Base-by-base conservation (phyloP, 2,329 filamentous ascomycete species). In the Reticulascus tulasneorum region DNA sequence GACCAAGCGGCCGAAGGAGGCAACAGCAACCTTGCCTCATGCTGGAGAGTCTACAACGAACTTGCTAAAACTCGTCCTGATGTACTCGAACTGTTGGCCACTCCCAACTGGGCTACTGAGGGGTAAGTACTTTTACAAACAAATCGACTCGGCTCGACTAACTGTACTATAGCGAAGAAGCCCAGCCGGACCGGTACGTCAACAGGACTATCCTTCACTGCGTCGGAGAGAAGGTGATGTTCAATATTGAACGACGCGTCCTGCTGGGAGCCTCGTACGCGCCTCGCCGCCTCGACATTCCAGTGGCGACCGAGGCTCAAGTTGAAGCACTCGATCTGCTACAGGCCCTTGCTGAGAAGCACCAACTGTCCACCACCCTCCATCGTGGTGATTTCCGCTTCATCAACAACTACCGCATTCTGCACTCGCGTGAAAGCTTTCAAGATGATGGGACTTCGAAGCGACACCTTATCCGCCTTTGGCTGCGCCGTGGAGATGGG, bases 1-100 rank as follows among this genome's bases (percentile, higher is more conserved):
- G 67, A 67, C 8, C 71, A 77, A 1, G 67, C 67, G 0, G 58
- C 60, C 3, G 55, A 58, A 23, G 79, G 79, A 0, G 79, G 79
- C 2, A 61, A 73, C 39, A 81, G 76, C 47, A 71, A 71, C 41
- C 54, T 83, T 9, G 69, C 75, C 0, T 77, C 74, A 47, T 73
- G 67, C 18, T 76, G 72, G 68, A 60, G 62, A 3, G 71, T 83
- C 4, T 83, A 83, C 52, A 83, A 83, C 45, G 70, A 81, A 50
- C 60, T 84, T 3, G 77, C 78, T 0, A 58, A 55, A 15, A 74
- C 67, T 2, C 57, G 77, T 13, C 78, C 78, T 0, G 78, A 83
- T 47, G 55, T 83, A 10, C 72, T 84, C 22, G 59, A 66, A 4
- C 79, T 73, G 0, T 55, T 84, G 18, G 58, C 71, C 0, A 62